Evolutionary conservation across 2,329 filamentous ascomycete genomes (phyloP).

Genomic region (Apiospora malaysiana): DNA sequence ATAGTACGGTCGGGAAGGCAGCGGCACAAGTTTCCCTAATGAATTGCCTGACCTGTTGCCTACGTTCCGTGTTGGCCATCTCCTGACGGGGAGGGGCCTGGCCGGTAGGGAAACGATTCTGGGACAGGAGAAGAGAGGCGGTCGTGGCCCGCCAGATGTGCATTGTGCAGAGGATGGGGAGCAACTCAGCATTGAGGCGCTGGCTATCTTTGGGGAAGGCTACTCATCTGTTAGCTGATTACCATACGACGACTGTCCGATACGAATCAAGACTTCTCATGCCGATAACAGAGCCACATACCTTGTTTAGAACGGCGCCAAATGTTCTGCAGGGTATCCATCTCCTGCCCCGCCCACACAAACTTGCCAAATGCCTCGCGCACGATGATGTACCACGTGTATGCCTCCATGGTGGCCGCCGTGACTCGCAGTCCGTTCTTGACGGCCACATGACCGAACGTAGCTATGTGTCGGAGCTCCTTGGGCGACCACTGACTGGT

Average conservation of each 20-base stretch:
- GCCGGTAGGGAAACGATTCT: no score
- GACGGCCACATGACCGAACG: background rate
- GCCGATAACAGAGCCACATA: background rate
- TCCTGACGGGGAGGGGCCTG: no score
- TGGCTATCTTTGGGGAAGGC: background rate
- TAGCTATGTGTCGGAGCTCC: background rate
- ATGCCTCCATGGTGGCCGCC: background rate
- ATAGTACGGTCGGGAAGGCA: background rate
- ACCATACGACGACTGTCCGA: no score
- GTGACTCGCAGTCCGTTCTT: background rate
- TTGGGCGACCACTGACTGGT: background rate
- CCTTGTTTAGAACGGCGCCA: background rate
- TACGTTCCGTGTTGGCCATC: no score
- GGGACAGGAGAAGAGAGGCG: background rate
- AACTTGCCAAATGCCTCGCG: background rate
- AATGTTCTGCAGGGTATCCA: background rate
- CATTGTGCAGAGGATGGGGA: background rate
- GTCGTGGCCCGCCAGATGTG: background rate
- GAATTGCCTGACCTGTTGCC: no score
- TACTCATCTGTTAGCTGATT: no score
- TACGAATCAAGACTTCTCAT: no score
- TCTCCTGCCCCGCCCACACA: background rate
- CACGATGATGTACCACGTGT: background rate
- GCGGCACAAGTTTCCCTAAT: accelerated
- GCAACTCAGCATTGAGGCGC: background rate